Base-by-base conservation (phyloP, 2,329 filamentous ascomycete genomes). In the Sporothrix sp. region DNA sequence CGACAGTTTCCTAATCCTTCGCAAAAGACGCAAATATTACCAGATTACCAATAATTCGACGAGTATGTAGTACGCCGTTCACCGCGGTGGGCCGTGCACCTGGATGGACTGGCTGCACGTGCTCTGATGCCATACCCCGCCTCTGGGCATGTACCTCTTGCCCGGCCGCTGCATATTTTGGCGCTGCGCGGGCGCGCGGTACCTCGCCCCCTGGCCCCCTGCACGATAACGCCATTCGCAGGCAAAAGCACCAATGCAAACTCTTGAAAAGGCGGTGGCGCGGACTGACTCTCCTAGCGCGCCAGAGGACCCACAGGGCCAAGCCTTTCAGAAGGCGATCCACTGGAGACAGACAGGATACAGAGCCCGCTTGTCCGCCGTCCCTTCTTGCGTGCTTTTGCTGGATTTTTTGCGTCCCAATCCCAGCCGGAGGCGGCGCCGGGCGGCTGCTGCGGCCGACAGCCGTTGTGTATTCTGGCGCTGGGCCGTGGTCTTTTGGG, bases 321-420 rank as follows among this genome's bases (percentile, higher is more conserved):
- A n/a, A n/a, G n/a, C n/a, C n/a, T n/a, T n/a, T n/a, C n/a, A n/a
- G n/a, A n/a, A n/a, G n/a, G n/a, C n/a, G n/a, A n/a, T n/a, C n/a
- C n/a, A n/a, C n/a, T n/a, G n/a, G n/a, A n/a, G n/a, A n/a, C n/a
- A n/a, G n/a, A n/a, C n/a, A n/a, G n/a, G n/a, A n/a, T n/a, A n/a
- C n/a, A n/a, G n/a, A n/a, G n/a, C n/a, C n/a, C n/a, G n/a, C n/a
- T n/a, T n/a, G n/a, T n/a, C n/a, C n/a, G n/a, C n/a, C n/a, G n/a
- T n/a, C n/a, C n/a, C n/a, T n/a, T 46, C 51, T 55, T 55, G 51
- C 53, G 53, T 55, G 53, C 53, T 55, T 55, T 52, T n/a, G n/a
- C n/a, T n/a, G n/a, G n/a, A n/a, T 37, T 21, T 7, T 23, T 23
- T 14, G 13, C n/a, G 33, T 36, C 33, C 13, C 23, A 25, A 27